These are phyloP conservation scores for Crithidia bombi DNA, from an alignment of 208 protist species.

Conservation along the genomic window DNA sequence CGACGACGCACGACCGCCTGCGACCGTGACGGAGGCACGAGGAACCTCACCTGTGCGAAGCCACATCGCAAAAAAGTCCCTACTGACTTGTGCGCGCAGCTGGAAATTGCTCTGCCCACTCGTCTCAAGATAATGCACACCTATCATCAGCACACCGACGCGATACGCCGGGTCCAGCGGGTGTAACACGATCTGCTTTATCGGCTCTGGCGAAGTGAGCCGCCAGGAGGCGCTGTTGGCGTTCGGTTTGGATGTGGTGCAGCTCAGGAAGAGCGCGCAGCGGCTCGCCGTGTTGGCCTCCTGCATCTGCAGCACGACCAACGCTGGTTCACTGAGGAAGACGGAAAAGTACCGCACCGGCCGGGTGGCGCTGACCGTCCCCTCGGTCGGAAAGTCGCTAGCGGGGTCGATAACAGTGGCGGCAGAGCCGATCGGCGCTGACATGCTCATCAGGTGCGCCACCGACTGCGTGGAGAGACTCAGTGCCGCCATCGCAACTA, in stretches of 20 bases:
- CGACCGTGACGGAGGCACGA: neutral
- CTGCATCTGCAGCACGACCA: constrained; percentile 76
- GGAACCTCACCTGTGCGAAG: constrained; percentile 32
- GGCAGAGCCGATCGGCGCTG: constrained; percentile 7
- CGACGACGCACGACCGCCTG: neutral
- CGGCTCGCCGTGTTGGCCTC: constrained; percentile 80
- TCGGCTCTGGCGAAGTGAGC: constrained; percentile 63
- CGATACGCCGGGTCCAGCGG: constrained; percentile 72
- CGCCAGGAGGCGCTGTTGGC: constrained; percentile 84
- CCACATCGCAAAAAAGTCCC: constrained; percentile 54
- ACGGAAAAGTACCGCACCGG: constrained; percentile 73
- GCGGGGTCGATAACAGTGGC: constrained; percentile 27
- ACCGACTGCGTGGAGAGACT: constrained; percentile 2
- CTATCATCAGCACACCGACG: constrained; percentile 59
- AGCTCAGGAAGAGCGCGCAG: constrained; percentile 78
- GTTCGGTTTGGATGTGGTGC: constrained; percentile 57
- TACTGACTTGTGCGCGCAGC: constrained; percentile 50
- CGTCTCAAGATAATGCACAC: constrained; percentile 76
- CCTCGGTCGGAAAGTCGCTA: constrained; percentile 24
- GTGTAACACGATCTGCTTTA: constrained; percentile 77
- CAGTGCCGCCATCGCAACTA: neutral
- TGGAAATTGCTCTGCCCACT: constrained; percentile 78
- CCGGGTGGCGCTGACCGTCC: constrained; percentile 45
- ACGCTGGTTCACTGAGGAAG: constrained; percentile 39
- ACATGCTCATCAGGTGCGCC: constrained; percentile 17